Conservation (phyloP, 371 early-diverging fungal species). For the Chytridium lagenaria region DNA sequence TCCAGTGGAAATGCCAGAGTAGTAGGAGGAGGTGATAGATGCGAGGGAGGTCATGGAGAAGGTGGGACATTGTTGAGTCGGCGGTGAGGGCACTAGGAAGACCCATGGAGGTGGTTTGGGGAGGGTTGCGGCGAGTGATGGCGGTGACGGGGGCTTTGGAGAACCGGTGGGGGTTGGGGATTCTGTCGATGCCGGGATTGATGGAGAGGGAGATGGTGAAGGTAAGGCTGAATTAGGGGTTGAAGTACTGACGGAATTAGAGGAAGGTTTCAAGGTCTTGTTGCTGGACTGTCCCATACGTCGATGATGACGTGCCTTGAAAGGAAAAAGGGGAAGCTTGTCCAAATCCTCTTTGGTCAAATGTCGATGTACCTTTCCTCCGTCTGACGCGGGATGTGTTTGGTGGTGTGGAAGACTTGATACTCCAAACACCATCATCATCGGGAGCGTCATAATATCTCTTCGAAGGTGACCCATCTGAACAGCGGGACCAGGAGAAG, state of each 20-base stretch:
- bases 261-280: no score
- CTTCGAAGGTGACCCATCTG: not conserved
- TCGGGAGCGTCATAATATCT: not conserved
- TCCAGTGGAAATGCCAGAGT: not conserved
- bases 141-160: not conserved
- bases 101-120: not conserved
- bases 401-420: not conserved
- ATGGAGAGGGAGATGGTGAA: not conserved
- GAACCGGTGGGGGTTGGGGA: not conserved
- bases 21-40: not conserved
- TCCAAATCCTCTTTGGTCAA: not conserved
- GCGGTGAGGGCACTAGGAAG: not conserved
- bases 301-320: not conserved
- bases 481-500: not conserved
- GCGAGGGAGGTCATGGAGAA: not conserved
- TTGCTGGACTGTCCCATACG: no score
- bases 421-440: not conserved
- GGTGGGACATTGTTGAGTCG: not conserved
- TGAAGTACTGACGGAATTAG: no score
- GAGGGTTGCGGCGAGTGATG: not conserved
- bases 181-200: not conserved
- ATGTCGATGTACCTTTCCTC: no score
- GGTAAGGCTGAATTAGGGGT: not conserved
- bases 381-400: not conserved
- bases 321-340: slow-evolving; percentile 1